These are phyloP conservation scores for Saccharomycopsis sp. DNA, from an alignment of 805 yeast species.

Conservation along the genomic window DNA sequence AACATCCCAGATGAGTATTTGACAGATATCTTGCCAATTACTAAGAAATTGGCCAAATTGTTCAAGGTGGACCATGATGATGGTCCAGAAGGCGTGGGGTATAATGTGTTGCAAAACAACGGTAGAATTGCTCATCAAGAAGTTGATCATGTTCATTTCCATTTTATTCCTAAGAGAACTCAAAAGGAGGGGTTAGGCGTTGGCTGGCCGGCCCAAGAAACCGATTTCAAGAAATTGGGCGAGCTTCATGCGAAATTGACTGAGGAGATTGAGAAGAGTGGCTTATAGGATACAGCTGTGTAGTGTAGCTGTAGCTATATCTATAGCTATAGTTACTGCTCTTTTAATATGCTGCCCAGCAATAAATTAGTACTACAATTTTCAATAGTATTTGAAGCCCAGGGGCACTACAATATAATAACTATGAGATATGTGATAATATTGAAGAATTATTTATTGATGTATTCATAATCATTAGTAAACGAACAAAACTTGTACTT, in stretches of 20 bases:
- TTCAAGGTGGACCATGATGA: constrained; percentile 56
- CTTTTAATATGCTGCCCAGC: too few relatives aligned
- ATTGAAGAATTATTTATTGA: not conserved
- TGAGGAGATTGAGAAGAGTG: constrained; percentile 32
- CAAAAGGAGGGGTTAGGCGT: constrained; percentile 69
- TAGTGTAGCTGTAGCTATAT: too few relatives aligned
- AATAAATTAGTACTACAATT: too few relatives aligned
- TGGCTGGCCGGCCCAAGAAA: constrained; percentile 90
- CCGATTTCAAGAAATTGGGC: constrained; percentile 68
- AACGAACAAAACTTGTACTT: too few relatives aligned
- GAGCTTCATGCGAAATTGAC: constrained; percentile 55
- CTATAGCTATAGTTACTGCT: too few relatives aligned
- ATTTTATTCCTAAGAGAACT: constrained; percentile 84
- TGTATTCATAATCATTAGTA: not conserved
- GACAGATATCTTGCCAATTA: constrained; percentile 79
- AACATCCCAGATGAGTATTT: constrained; percentile 88
- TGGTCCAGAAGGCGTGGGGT: constrained; percentile 61
- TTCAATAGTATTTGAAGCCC: too few relatives aligned
- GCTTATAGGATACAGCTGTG: too few relatives aligned
- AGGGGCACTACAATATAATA: too few relatives aligned
- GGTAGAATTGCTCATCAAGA: constrained; percentile 94
- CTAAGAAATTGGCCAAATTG: constrained; percentile 76
- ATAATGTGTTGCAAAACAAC: constrained; percentile 87
- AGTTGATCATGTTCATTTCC: constrained; percentile 96
- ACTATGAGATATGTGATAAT: not conserved